These are phyloP conservation scores for Zancudomyces culisetae DNA, from an alignment of 371 early-diverging fungal genomes.

Conservation along the genomic window DNA sequence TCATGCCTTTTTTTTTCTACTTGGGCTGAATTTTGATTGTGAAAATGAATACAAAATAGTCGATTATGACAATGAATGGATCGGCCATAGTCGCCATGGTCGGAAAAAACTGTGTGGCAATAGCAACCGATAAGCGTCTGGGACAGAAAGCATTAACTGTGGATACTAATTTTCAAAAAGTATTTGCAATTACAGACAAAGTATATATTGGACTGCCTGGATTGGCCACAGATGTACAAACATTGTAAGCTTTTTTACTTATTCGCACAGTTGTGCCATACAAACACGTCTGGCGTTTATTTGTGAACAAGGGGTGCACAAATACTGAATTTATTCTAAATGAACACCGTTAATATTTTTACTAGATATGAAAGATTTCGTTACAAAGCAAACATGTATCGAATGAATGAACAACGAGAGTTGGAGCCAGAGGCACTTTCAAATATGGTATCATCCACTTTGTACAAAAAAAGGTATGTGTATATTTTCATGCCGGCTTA, in stretches of 20 bases:
- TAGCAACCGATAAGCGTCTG: conserved; percentile 87
- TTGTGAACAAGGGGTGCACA: not conserved
- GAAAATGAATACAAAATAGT: conserved; percentile 10
- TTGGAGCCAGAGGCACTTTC: conserved; percentile 92
- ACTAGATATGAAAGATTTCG: conserved; percentile 52
- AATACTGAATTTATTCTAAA: not conserved
- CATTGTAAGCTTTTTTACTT: conserved; percentile 47
- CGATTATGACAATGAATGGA: conserved; percentile 83
- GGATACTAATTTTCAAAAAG: conserved; percentile 81
- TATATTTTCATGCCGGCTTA: not conserved
- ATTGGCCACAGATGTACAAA: conserved; percentile 94
- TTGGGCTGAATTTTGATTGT: too few relatives aligned
- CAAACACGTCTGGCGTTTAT: conserved; percentile 14
- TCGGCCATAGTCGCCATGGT: conserved; percentile 95
- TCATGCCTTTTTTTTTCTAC: too few relatives aligned
- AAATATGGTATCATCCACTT: conserved; percentile 87
- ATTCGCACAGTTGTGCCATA: too few relatives aligned
- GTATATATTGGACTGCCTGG: conserved; percentile 84
- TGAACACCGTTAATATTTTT: conserved; percentile 1
- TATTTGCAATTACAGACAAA: conserved; percentile 74
- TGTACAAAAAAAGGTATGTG: conserved; percentile 63
- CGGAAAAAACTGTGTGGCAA: conserved; percentile 96
- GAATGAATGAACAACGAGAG: conserved; percentile 87
- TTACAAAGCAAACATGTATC: conserved; percentile 94
- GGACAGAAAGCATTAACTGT: conserved; percentile 90